phyloP scores from a whole-genome alignment of 2,329 filamentous ascomycete genomes.

The Lanzia echinophila region DNA sequence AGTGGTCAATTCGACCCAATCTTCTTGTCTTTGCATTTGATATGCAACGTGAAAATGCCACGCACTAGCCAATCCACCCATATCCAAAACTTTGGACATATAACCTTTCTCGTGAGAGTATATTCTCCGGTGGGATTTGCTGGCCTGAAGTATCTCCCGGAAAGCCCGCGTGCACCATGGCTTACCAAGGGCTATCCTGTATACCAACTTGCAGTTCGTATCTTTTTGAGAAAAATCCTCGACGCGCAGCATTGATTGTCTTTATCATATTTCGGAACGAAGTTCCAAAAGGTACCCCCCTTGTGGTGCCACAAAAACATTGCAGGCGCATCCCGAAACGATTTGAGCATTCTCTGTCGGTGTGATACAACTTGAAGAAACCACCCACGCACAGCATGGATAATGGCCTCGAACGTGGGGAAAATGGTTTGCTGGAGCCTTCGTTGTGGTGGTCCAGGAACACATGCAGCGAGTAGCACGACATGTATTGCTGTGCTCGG shows the following conservation, averaged over 20 bases:
- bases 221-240: neutral
- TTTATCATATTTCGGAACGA: neutral
- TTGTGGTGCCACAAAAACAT: neutral
- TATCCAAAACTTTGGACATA: no score
- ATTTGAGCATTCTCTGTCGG: neutral
- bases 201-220: no score
- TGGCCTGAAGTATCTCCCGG: no score
- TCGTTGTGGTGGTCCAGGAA: neutral
- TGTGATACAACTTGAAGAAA: neutral
- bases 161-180: no score
- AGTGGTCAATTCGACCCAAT: no score
- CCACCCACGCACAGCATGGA: neutral
- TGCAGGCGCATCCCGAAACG: neutral
- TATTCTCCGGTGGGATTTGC: no score
- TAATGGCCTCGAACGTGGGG: neutral
- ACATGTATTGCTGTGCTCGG: neutral
- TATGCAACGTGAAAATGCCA: no score
- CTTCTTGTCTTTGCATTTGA: no score
- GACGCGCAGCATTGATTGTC: neutral
- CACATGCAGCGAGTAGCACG: neutral
- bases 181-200: no score
- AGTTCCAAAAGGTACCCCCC: neutral
- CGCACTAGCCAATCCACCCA: no score
- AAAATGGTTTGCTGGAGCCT: neutral
- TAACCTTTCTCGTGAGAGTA: no score